Conservation (phyloP, 805 yeast genomes). For the Candida sphagnicola region DNA sequence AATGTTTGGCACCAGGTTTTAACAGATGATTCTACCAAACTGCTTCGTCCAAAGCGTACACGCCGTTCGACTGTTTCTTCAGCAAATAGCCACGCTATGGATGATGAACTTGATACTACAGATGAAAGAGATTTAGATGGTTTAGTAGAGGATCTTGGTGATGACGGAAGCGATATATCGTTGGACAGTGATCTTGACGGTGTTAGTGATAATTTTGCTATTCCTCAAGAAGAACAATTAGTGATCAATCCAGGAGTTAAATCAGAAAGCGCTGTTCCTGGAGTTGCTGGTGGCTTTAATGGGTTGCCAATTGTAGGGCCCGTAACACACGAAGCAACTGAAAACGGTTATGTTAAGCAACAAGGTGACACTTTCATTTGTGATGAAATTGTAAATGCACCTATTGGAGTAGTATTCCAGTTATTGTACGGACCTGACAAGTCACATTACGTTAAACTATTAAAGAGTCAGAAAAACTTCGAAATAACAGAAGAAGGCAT, state of each 20-base stretch:
- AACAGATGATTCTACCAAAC: constrained; percentile 16
- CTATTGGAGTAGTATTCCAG: constrained; percentile 57
- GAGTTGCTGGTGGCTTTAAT: constrained; percentile 17
- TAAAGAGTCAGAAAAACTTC: constrained; percentile 61
- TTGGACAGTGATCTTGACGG: constrained; percentile 16
- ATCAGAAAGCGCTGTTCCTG: constrained; percentile 4
- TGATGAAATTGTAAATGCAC: constrained; percentile 55
- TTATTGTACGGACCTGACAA: constrained; percentile 63
- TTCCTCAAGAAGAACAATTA: constrained; percentile 6
- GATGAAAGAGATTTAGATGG: constrained; percentile 6
- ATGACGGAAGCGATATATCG: constrained; percentile 11
- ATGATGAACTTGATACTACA: constrained; percentile 10
- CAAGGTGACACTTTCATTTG: constrained; percentile 52
- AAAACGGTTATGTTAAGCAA: constrained; percentile 38
- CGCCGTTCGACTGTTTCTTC: constrained; percentile 2
- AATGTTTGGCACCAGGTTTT: constrained; percentile 56
- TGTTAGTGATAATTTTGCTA: constrained; percentile 15
- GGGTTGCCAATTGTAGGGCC: constrained; percentile 45
- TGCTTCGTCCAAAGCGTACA: constrained; percentile 4
- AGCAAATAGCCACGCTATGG: constrained; percentile 9
- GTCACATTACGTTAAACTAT: constrained; percentile 37
- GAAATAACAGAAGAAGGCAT: constrained; percentile 48
- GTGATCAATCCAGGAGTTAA: constrained; percentile 5
- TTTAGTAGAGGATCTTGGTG: constrained; percentile 15
- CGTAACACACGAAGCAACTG: constrained; percentile 47